Percentiles rank a stretch among this genome's conserved stretches.
Conservation (phyloP, 768 basidiomycete species). For the Rhodocollybia butyracea region DNA sequence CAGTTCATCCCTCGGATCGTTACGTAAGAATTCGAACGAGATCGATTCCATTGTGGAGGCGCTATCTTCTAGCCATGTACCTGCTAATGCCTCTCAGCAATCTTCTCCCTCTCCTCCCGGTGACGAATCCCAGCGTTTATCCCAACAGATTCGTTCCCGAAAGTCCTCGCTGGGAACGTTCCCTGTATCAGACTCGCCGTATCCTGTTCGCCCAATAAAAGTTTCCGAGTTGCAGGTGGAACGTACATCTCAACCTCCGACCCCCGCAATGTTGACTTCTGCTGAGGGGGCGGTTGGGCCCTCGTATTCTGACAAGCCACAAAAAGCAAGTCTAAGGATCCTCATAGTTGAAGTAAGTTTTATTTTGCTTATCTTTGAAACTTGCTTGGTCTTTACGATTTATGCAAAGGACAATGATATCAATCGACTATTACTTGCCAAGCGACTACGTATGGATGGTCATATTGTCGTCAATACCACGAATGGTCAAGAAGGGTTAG, state of each 20-base stretch:
- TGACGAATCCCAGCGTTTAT: not conserved
- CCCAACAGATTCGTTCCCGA: too few relatives aligned
- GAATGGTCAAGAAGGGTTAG: constrained; percentile 76
- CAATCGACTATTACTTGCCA: constrained; percentile 67
- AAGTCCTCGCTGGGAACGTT: constrained; percentile 15
- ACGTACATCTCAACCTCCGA: not conserved
- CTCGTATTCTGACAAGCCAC: not conserved
- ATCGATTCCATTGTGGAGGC: constrained; percentile 50
- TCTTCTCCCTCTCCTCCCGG: not conserved
- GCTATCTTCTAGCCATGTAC: constrained; percentile 35
- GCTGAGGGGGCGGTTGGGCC: too few relatives aligned
- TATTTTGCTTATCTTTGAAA: constrained; percentile 1
- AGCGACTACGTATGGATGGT: constrained; percentile 62
- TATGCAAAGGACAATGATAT: constrained; percentile 61
- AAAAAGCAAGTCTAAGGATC: constrained; percentile 36
- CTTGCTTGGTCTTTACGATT: not conserved
- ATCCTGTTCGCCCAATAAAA: constrained; percentile 33
- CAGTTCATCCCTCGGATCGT: constrained; percentile 5
- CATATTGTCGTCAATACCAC: constrained; percentile 63
- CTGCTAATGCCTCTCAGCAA: constrained; percentile 6
- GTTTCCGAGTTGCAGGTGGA: constrained; percentile 19
- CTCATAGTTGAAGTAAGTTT: constrained; percentile 63
- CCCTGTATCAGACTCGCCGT: constrained; percentile 22
- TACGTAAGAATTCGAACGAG: constrained; percentile 18
- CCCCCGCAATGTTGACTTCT: too few relatives aligned